A percentile compares a stretch with the other conserved stretches of the same genome.
Evolutionary conservation across 805 yeast species (phyloP).

Genomic region (Candida vartiovaarae): DNA sequence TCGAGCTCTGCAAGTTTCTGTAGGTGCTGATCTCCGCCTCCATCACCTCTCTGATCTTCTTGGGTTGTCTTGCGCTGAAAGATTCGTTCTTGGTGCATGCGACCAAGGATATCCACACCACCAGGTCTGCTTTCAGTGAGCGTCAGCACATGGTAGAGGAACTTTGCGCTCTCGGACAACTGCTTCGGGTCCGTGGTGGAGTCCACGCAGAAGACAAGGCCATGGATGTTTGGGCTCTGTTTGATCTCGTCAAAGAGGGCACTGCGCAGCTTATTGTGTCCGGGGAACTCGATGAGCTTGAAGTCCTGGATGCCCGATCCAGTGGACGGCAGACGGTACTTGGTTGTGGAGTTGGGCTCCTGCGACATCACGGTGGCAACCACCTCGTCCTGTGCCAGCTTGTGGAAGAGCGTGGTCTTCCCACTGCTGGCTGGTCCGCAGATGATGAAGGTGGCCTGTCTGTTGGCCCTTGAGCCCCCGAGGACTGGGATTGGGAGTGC

Average conservation of each 20-base stretch:
- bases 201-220: constrained; percentile 74
- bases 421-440: constrained; percentile 63
- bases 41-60: constrained; percentile 50
- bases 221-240: constrained; percentile 42
- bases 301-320: constrained; percentile 27
- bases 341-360: constrained; percentile 34
- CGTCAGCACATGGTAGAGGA: constrained; percentile 51
- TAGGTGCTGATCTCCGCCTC: constrained; percentile 58
- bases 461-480: constrained; percentile 12
- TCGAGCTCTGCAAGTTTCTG: constrained; percentile 40
- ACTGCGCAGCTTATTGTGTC: constrained; percentile 69
- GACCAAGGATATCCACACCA: constrained; percentile 68
- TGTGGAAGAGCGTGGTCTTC: constrained; percentile 50
- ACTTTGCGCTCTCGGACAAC: constrained; percentile 48
- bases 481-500: neutral
- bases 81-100: constrained; percentile 84
- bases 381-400: constrained; percentile 24
- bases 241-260: constrained; percentile 43
- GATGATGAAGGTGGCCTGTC: constrained; percentile 51
- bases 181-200: constrained; percentile 47
- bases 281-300: constrained; percentile 77
- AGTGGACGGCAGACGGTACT: constrained; percentile 34
- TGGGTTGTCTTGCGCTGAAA: constrained; percentile 72
- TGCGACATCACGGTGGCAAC: constrained; percentile 44
- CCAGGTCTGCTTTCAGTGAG: constrained; percentile 56